These are phyloP conservation scores for Holtermannia corniformis DNA, from an alignment of 768 basidiomycete genomes.

Conservation along the genomic window DNA sequence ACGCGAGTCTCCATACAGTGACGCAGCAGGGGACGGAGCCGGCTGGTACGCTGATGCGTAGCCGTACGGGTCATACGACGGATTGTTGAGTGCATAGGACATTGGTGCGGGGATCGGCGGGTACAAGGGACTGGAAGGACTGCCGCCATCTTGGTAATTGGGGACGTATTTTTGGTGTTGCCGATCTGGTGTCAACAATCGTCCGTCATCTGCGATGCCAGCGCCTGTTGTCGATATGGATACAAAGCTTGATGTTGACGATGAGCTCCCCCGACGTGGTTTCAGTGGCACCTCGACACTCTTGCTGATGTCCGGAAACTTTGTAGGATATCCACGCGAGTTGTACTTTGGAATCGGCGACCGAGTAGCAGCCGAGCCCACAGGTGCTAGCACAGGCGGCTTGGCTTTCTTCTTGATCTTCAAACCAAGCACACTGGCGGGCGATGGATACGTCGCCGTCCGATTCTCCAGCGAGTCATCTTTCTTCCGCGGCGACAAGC, in stretches of 20 bases:
- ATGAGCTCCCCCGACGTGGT: constrained; percentile 4
- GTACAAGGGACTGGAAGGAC: constrained; percentile 12
- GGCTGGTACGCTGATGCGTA: neutral
- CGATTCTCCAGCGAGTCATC: neutral
- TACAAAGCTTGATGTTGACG: constrained; percentile 12
- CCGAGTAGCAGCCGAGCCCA: neutral
- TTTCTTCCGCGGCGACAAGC: neutral
- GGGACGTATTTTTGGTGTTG: constrained; percentile 14
- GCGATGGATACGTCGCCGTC: neutral
- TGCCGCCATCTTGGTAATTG: constrained; percentile 2
- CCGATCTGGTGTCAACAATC: constrained; percentile 14
- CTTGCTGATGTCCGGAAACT: neutral
- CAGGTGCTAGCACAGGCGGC: neutral
- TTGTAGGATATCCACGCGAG: constrained; percentile 24
- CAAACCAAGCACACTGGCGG: neutral
- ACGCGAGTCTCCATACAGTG: constrained; percentile 13
- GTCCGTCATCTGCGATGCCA: constrained; percentile 20
- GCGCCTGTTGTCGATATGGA: constrained; percentile 26
- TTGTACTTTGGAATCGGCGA: constrained; percentile 19
- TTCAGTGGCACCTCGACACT: neutral
- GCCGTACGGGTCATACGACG: constrained; percentile 16
- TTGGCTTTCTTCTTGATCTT: neutral
- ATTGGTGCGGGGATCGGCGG: constrained; percentile 26
- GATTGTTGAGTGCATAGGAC: constrained; percentile 16
- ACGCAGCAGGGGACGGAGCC: constrained; percentile 9